Conservation (phyloP, 495 filamentous ascomycete genomes). For the Articulospora tetracladia region DNA sequence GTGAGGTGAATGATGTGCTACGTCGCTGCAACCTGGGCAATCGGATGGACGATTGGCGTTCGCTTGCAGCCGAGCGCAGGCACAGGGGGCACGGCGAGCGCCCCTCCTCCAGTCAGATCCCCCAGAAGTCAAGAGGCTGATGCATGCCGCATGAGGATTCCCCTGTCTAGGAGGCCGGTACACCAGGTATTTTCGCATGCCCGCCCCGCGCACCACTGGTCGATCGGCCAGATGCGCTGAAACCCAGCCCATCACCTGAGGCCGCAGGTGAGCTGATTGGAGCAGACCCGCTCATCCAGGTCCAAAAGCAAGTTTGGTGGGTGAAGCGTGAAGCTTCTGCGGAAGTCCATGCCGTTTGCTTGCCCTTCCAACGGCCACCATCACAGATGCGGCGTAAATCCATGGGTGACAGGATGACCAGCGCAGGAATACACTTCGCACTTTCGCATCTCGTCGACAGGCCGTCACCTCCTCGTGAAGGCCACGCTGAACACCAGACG, state of each 20-base stretch:
- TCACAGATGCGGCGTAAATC: not conserved
- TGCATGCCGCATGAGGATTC: not conserved
- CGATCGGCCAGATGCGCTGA: not conserved
- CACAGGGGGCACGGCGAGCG: not conserved
- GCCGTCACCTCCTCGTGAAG: not conserved
- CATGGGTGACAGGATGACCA: not conserved
- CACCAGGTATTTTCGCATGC: no score
- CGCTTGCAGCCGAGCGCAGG: constrained; percentile 3
- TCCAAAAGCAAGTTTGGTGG: not conserved
- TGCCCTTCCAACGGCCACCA: no score
- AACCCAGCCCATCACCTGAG: not conserved
- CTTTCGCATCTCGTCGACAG: not conserved
- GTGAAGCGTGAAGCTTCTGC: not conserved
- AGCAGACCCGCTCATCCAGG: not conserved
- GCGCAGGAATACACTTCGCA: not conserved
- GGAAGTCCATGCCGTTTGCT: not conserved
- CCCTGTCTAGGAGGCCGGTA: not conserved
- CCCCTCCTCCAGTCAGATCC: no score
- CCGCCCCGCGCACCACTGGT: not conserved
- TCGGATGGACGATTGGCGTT: constrained; percentile 8
- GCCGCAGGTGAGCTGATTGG: not conserved
- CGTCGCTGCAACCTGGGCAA: not conserved
- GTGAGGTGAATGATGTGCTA: constrained; percentile 4
- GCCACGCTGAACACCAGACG: not conserved
- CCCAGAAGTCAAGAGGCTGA: constrained; percentile 1